These are phyloP conservation scores for Umbelopsis vinacea DNA, from an alignment of 192 early-diverging fungal genomes.

Conservation along the genomic window DNA sequence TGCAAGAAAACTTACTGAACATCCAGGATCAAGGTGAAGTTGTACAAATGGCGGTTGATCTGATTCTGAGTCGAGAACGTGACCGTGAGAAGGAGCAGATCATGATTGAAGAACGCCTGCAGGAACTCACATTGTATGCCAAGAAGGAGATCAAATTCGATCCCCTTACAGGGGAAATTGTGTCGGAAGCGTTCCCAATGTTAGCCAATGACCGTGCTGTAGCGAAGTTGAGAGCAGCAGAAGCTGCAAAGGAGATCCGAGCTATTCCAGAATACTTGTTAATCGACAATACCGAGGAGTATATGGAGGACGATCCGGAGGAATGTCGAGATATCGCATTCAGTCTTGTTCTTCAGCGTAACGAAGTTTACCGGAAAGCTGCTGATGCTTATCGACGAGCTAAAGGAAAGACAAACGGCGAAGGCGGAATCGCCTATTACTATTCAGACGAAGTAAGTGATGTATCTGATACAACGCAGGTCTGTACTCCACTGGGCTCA, in stretches of 20 bases:
- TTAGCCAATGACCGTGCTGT: background rate
- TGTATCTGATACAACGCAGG: background rate
- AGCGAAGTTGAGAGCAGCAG: background rate
- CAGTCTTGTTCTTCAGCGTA: conserved; percentile 42
- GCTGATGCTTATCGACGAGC: conserved; percentile 37
- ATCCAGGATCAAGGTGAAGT: conserved; percentile 34
- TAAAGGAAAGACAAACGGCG: conserved; percentile 40
- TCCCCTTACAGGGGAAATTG: conserved; percentile 4
- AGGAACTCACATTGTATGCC: conserved; percentile 28
- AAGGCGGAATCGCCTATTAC: conserved; percentile 53
- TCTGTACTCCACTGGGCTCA: background rate
- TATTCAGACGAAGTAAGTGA: conserved; percentile 56
- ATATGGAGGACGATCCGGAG: conserved; percentile 53
- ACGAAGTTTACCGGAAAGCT: conserved; percentile 57
- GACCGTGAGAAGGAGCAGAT: conserved; percentile 26
- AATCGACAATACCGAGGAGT: conserved; percentile 41
- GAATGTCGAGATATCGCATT: conserved; percentile 50
- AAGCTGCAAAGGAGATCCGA: conserved; percentile 5
- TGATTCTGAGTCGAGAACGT: conserved; percentile 42
- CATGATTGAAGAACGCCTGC: conserved; percentile 22
- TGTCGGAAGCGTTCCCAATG: background rate
- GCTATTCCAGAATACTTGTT: conserved; percentile 42
- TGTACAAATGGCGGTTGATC: conserved; percentile 43
- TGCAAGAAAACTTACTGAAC: conserved; percentile 37
- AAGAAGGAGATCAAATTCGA: conserved; percentile 32